Base-by-base conservation (phyloP, 805 yeast species). In the Lipomyces starkeyi region DNA sequence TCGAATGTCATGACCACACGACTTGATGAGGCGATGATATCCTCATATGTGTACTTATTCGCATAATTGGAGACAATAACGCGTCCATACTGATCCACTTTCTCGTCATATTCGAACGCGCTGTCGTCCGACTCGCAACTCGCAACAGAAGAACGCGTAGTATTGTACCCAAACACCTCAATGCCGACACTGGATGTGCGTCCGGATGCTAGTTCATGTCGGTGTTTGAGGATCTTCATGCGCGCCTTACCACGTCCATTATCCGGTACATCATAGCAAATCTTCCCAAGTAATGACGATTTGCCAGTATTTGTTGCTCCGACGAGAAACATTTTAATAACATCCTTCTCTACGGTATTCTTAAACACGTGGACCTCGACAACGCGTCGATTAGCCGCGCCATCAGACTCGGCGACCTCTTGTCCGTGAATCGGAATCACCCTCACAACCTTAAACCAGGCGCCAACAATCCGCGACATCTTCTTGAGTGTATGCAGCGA, bases 201-300 rank as follows among this genome's bases (percentile, higher is more conserved):
- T 25, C 73, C 73, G 1, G 71, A 63, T 25, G 40, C 61, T 13
- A 70, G 63, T 32, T 71, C 73, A 53, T 70, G 73, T 14, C 71
- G 49, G 40, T 70, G 73, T 43, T 63, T 62, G 27, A 70, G 64
- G 22, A 71, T 63, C 53, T 57, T 62, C 59, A 47, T 35, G n/a
- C 73, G 63, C 25, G 73, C 62, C 40, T 59, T 63, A 8, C 73
- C 73, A 29, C 71, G 65, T 7, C 73, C 73, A 55, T 69, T 64
- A 40, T 71, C 73, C 32, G 14, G 64, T 2, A 59, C 54, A 43
- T 61, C 67, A 40, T 71, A 61, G 53, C 66, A 59, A 2, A 71
- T 55, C 47, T 55, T 60, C 27, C 73, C 73, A 7, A 69, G 60
- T 22, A 67, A 55, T 20, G 69, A 61, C 43, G 71, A 66, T 47